These are phyloP conservation scores for Aspergillus tanneri DNA, from an alignment of 2,329 filamentous ascomycete species.

Conservation along the genomic window DNA sequence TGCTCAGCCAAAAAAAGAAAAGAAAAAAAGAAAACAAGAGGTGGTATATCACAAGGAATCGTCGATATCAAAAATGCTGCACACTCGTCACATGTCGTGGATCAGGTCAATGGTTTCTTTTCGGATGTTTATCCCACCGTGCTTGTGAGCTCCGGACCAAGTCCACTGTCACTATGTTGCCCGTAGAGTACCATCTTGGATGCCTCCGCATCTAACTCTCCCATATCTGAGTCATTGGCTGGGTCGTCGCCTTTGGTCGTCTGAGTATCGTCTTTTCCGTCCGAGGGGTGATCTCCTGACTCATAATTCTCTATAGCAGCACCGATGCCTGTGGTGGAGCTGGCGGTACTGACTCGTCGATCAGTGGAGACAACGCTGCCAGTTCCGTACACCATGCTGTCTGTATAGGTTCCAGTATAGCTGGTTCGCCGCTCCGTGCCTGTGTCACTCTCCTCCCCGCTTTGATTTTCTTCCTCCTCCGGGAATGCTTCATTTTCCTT, in stretches of 20 bases:
- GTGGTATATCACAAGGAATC: slow-evolving; percentile 27
- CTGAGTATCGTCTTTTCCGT: slow-evolving; percentile 14
- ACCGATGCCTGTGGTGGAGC: slow-evolving; percentile 37
- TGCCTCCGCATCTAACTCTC: slow-evolving; percentile 21
- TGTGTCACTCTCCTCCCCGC: slow-evolving; percentile 51
- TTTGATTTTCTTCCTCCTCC: slow-evolving; percentile 60
- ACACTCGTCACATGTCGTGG: not conserved
- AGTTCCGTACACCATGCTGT: slow-evolving; percentile 42
- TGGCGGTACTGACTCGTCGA: slow-evolving; percentile 42
- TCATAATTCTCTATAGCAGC: slow-evolving; percentile 13
- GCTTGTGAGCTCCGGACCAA: slow-evolving; percentile 31
- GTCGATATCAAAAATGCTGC: not conserved
- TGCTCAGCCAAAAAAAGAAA: not conserved
- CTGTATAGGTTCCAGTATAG: slow-evolving; percentile 43
- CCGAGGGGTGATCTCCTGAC: slow-evolving; percentile 8
- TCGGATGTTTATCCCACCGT: slow-evolving; percentile 12
- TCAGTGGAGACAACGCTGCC: slow-evolving; percentile 43
- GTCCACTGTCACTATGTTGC: slow-evolving; percentile 30
- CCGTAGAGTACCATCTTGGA: slow-evolving; percentile 31
- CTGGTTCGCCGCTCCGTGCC: slow-evolving; percentile 47
- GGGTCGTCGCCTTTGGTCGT: slow-evolving; percentile 19
- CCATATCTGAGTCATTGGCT: slow-evolving; percentile 18
- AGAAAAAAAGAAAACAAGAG: slow-evolving; percentile 9
- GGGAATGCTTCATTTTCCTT: slow-evolving; percentile 64
- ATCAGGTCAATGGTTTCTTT: not conserved